Percentiles rank a stretch among this genome's conserved stretches.
These are phyloP conservation scores for Aspergillus affinis DNA, from an alignment of 495 filamentous ascomycete species.

Conservation along the genomic window DNA sequence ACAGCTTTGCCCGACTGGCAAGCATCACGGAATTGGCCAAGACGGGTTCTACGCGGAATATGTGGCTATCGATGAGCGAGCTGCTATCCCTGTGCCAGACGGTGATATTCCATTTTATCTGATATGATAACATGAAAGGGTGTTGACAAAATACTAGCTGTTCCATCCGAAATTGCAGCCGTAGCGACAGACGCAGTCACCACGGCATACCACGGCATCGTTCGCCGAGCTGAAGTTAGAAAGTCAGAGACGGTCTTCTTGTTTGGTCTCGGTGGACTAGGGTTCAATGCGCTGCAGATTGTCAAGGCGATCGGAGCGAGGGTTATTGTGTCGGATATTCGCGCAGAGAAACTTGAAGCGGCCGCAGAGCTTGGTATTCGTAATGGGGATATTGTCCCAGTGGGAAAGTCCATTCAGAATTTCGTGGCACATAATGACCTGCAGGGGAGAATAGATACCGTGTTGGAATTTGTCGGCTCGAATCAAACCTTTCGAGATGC, in stretches of 20 bases:
- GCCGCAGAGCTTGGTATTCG: conserved; percentile 9
- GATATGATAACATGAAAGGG: no score
- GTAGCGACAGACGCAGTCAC: conserved; percentile 26
- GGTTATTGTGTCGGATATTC: conserved; percentile 22
- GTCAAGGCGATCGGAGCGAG: conserved; percentile 20
- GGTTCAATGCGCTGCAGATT: conserved; percentile 26
- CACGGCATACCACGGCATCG: conserved; percentile 26
- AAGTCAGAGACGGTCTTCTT: conserved; percentile 22
- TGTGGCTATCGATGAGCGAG: conserved; percentile 21
- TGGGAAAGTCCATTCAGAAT: conserved; percentile 15
- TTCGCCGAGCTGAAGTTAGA: conserved; percentile 22
- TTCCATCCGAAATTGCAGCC: conserved; percentile 19
- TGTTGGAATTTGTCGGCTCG: conserved; percentile 24
- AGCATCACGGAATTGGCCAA: conserved; percentile 25
- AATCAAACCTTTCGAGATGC: conserved; percentile 23
- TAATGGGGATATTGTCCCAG: conserved; percentile 24
- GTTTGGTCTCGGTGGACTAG: conserved; percentile 23
- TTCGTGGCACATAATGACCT: conserved; percentile 16
- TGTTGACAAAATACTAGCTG: conserved; percentile 5
- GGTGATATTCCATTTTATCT: conserved; percentile 3
- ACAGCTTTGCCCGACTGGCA: conserved; percentile 20
- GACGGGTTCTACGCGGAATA: conserved; percentile 27
- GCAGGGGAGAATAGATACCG: conserved; percentile 21
- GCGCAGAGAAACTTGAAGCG: conserved; percentile 20
- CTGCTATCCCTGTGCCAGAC: conserved; percentile 20